Conservation (phyloP, 2,329 filamentous ascomycete genomes). For the Dryadomyces quercivorus region DNA sequence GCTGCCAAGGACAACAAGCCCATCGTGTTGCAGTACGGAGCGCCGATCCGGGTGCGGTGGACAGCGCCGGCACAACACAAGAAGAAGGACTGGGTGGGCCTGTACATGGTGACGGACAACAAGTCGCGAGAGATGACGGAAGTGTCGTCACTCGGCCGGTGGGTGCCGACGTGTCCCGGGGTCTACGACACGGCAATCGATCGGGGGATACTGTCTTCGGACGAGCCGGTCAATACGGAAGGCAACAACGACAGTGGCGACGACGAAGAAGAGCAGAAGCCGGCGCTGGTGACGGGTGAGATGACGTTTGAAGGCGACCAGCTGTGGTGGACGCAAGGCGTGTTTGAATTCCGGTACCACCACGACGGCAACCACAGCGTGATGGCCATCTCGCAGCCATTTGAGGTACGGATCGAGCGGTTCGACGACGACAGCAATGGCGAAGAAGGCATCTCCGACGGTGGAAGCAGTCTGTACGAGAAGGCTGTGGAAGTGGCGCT, state of each 20-base stretch:
- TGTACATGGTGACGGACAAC: slow-evolving; percentile 95
- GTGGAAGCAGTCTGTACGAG: slow-evolving; percentile 35
- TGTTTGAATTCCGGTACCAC: slow-evolving; percentile 95
- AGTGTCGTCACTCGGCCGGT: slow-evolving; percentile 75
- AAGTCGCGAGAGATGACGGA: slow-evolving; percentile 72
- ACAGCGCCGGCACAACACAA: slow-evolving; percentile 76
- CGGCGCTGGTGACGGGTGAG: slow-evolving; percentile 55
- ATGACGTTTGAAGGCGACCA: slow-evolving; percentile 86
- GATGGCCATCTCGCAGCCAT: slow-evolving; percentile 87
- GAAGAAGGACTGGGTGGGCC: slow-evolving; percentile 87
- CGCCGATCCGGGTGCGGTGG: slow-evolving; percentile 84
- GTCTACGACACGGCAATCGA: slow-evolving; percentile 68
- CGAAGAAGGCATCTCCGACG: slow-evolving; percentile 22
- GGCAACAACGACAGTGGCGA: slow-evolving; percentile 39
- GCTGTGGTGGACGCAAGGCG: slow-evolving; percentile 92
- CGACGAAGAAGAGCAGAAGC: neutral
- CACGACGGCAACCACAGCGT: slow-evolving; percentile 86
- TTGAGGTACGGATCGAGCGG: slow-evolving; percentile 73
- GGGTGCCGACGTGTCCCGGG: slow-evolving; percentile 69
- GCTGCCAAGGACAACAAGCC: slow-evolving; percentile 50
- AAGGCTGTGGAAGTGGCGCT: slow-evolving; percentile 63
- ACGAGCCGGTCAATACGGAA: slow-evolving; percentile 39
- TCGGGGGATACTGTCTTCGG: slow-evolving; percentile 59
- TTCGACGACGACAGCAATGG: slow-evolving; percentile 60
- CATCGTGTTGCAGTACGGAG: slow-evolving; percentile 74